Evolutionary conservation across 2,329 filamentous ascomycete species (phyloP).

Genomic region (Pseudogymnoascus sp.): DNA sequence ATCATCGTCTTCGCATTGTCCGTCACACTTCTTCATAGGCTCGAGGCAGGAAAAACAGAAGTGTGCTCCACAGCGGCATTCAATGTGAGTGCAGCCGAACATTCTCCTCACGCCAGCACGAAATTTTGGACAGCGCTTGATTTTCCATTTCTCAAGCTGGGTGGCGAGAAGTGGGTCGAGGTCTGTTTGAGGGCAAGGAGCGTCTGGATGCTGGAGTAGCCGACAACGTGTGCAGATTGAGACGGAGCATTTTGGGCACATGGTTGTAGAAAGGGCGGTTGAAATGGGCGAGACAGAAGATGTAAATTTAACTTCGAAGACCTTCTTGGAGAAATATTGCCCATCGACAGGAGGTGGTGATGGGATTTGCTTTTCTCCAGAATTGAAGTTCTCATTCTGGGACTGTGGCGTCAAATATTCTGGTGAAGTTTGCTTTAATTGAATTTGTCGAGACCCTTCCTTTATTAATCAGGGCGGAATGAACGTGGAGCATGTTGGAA

Average conservation of each 20-base stretch:
- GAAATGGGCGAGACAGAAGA: not conserved
- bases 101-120: slow-evolving; percentile 40
- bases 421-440: not conserved
- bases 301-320: not conserved
- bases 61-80: slow-evolving; percentile 42
- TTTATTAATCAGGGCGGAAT: slow-evolving; percentile 31
- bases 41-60: slow-evolving; percentile 41
- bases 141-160: slow-evolving; percentile 36
- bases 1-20: slow-evolving; percentile 9
- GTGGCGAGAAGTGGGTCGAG: slow-evolving; percentile 28
- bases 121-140: slow-evolving; percentile 45
- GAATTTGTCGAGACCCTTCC: not conserved
- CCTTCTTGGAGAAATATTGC: not conserved
- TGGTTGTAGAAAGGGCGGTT: slow-evolving; percentile 21
- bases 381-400: not conserved
- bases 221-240: slow-evolving; percentile 39
- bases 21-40: slow-evolving; percentile 21
- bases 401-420: not conserved
- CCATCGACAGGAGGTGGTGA: not conserved
- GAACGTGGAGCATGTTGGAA: slow-evolving; percentile 41
- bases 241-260: slow-evolving; percentile 38
- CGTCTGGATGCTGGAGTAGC: slow-evolving; percentile 32
- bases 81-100: slow-evolving; percentile 42
- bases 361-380: not conserved
- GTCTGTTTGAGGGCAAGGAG: slow-evolving; percentile 31